Percentiles rank a stretch among this genome's conserved stretches.
These are phyloP conservation scores for Pythium phragmiticola DNA, from an alignment of 352 stramenopile genomes.

Conservation along the genomic window DNA sequence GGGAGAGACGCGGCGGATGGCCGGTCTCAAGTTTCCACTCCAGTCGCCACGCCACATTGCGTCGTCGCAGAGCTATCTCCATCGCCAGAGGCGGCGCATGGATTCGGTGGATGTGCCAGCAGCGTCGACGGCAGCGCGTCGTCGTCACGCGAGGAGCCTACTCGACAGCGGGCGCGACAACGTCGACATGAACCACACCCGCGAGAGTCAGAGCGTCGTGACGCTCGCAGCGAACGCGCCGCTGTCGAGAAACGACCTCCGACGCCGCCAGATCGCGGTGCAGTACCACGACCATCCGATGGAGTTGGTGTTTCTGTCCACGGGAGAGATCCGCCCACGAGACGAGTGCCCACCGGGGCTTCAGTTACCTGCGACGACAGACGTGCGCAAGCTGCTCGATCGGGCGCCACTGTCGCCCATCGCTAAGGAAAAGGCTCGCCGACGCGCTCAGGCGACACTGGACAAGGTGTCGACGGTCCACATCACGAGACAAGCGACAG, in stretches of 20 bases:
- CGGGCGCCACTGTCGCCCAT: neutral
- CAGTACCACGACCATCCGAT: slow-evolving; percentile 34
- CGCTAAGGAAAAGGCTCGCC: neutral
- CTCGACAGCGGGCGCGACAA: neutral
- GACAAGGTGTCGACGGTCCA: slow-evolving; percentile 13
- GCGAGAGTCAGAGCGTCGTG: neutral
- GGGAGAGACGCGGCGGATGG: slow-evolving; percentile 34
- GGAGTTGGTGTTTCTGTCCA: slow-evolving; percentile 63
- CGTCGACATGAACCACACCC: neutral
- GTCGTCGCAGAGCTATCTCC: slow-evolving; percentile 12
- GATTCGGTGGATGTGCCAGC: neutral
- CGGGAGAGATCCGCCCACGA: slow-evolving; percentile 53
- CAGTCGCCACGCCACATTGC: slow-evolving; percentile 30
- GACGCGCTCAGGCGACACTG: neutral
- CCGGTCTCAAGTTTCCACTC: slow-evolving; percentile 35
- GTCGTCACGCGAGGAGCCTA: slow-evolving; percentile 7
- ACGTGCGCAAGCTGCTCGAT: slow-evolving; percentile 11
- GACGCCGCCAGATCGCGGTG: slow-evolving; percentile 5
- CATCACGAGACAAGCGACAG: slow-evolving; percentile 12
- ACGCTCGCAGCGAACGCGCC: slow-evolving; percentile 3
- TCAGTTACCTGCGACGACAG: slow-evolving; percentile 30
- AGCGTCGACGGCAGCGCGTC: slow-evolving; percentile 9
- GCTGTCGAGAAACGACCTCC: neutral
- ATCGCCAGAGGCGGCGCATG: slow-evolving; percentile 11
- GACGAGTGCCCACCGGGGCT: slow-evolving; percentile 55